Conservation (phyloP, 805 yeast species). For the Saturnispora dispora region DNA sequence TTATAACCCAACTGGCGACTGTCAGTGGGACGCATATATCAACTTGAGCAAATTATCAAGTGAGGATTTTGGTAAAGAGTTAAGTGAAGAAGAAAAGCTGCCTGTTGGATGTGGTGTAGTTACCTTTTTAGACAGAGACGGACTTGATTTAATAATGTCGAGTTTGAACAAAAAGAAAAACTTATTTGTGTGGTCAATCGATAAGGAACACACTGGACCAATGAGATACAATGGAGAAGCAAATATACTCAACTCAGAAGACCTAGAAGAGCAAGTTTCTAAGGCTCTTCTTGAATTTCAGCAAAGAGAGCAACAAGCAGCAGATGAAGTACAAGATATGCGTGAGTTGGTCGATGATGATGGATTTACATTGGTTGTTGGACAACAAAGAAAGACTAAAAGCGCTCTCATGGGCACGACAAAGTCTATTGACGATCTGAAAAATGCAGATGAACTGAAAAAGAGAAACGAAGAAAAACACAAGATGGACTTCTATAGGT, state of each 20-base stretch:
- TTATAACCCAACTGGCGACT: slow-evolving; percentile 17
- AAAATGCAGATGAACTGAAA: slow-evolving; percentile 29
- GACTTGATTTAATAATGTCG: slow-evolving; percentile 53
- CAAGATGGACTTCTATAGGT: slow-evolving; percentile 87
- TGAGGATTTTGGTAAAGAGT: slow-evolving; percentile 31
- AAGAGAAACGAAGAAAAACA: slow-evolving; percentile 60
- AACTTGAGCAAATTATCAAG: slow-evolving; percentile 53
- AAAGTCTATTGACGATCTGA: slow-evolving; percentile 23
- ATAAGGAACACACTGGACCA: slow-evolving; percentile 25
- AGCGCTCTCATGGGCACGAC: slow-evolving; percentile 55
- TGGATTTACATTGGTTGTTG: slow-evolving; percentile 87
- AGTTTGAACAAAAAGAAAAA: slow-evolving; percentile 45
- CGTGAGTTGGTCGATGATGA: slow-evolving; percentile 75
- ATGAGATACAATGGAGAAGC: slow-evolving; percentile 35
- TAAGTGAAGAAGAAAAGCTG: slow-evolving; percentile 32
- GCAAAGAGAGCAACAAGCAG: slow-evolving; percentile 54
- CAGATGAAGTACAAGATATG: slow-evolving; percentile 45
- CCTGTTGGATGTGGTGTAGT: slow-evolving; percentile 71
- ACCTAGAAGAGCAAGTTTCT: slow-evolving; percentile 48
- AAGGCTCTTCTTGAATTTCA: slow-evolving; percentile 59
- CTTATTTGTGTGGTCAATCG: slow-evolving; percentile 33
- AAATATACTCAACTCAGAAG: slow-evolving; percentile 39
- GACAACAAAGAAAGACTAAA: slow-evolving; percentile 74
- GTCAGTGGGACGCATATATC: slow-evolving; percentile 34
- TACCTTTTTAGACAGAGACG: slow-evolving; percentile 63